These are phyloP conservation scores for Kodamaea plutei DNA, from an alignment of 1,139 yeast species.

Conservation along the genomic window DNA sequence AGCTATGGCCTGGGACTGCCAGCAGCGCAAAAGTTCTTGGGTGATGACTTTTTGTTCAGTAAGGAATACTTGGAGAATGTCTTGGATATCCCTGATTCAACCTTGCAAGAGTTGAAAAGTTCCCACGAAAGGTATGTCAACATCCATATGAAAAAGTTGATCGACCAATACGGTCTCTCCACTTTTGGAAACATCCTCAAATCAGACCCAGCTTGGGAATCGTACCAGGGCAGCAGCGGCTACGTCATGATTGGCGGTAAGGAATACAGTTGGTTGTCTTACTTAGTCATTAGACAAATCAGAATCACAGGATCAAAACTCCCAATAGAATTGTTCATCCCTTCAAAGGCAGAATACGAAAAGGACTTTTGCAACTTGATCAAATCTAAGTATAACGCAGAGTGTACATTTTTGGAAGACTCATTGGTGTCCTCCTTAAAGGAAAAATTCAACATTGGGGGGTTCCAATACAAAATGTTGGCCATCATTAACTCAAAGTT, in stretches of 20 bases:
- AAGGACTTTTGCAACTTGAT: conserved; percentile 48
- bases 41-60: conserved; percentile 27
- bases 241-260: conserved; percentile 46
- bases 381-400: conserved; percentile 49
- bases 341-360: conserved; percentile 48
- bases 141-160: conserved; percentile 27
- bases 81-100: conserved; percentile 32
- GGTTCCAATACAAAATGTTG: conserved; percentile 61
- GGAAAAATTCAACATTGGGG: conserved; percentile 38
- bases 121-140: conserved; percentile 32
- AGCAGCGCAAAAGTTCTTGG: conserved; percentile 30
- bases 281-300: conserved; percentile 39
- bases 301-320: conserved; percentile 36
- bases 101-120: conserved; percentile 27
- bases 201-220: conserved; percentile 34
- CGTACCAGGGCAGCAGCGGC: conserved; percentile 34
- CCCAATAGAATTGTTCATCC: conserved; percentile 50
- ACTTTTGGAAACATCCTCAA: conserved; percentile 39
- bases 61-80: conserved; percentile 38
- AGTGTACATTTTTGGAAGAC: conserved; percentile 49
- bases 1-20: conserved; percentile 24
- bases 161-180: conserved; percentile 26
- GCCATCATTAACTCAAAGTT: conserved; percentile 58
- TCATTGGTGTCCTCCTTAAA: conserved; percentile 21
- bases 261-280: conserved; percentile 42